Percentiles rank a stretch among this genome's conserved stretches.
Evolutionary conservation across 2,329 filamentous ascomycete species (phyloP).

Genomic region (Clonostachys rhizophaga): DNA sequence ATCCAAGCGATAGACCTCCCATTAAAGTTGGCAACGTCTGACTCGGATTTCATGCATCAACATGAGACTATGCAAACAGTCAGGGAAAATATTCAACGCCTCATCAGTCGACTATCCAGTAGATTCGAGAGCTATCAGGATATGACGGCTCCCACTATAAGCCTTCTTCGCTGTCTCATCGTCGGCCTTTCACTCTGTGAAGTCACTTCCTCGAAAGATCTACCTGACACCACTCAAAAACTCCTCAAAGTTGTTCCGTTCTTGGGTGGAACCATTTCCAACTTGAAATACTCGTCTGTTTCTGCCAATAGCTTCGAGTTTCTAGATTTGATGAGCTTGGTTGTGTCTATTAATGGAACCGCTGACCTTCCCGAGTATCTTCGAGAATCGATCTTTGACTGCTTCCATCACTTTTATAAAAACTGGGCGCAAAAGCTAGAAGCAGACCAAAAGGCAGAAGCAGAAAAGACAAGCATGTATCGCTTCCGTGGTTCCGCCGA

Average conservation of each 20-base stretch:
- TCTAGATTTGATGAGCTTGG: conserved; percentile 37
- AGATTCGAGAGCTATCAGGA: conserved; percentile 81
- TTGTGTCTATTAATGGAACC: conserved; percentile 40
- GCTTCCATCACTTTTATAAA: conserved; percentile 69
- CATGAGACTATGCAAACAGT: conserved; percentile 17
- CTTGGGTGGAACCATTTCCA: conserved; percentile 39
- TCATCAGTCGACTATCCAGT: conserved; percentile 64
- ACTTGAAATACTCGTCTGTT: background rate
- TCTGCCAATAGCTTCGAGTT: conserved; percentile 37
- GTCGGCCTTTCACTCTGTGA: conserved; percentile 66
- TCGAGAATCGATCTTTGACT: conserved; percentile 55
- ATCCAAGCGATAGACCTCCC: conserved; percentile 44
- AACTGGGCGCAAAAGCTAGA: conserved; percentile 77
- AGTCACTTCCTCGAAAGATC: conserved; percentile 33
- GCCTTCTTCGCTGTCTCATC: conserved; percentile 74
- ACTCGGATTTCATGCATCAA: conserved; percentile 6
- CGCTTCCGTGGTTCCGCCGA: conserved; percentile 75
- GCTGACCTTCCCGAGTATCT: conserved; percentile 30
- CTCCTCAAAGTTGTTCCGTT: conserved; percentile 49
- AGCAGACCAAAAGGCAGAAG: conserved; percentile 70
- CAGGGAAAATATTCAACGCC: conserved; percentile 56
- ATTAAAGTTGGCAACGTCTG: conserved; percentile 18
- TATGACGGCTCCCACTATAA: conserved; percentile 71
- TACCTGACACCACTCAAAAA: conserved; percentile 20
- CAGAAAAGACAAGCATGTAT: conserved; percentile 73